These are phyloP conservation scores for Closterium sp. DNA, from an alignment of 139 green algal genomes.

Conservation along the genomic window DNA sequence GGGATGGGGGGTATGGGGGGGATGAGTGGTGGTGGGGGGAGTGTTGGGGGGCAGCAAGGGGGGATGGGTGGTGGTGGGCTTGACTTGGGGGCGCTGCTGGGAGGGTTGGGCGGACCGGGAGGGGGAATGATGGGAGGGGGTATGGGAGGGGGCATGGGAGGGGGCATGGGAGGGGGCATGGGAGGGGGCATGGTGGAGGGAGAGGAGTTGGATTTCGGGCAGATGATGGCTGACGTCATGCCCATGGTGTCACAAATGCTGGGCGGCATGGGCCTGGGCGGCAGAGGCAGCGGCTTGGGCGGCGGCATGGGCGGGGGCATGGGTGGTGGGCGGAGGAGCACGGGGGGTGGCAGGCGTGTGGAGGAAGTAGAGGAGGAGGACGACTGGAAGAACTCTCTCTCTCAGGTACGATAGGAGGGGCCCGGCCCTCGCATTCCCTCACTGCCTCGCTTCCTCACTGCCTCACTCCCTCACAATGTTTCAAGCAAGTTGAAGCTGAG, in stretches of 20 bases:
- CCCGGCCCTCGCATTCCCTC: background rate
- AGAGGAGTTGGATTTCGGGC: background rate
- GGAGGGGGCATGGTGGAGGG: background rate
- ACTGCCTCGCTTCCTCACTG: no score
- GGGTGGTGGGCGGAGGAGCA: background rate
- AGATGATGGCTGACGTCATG: background rate
- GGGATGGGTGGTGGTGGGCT: background rate
- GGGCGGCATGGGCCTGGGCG: background rate
- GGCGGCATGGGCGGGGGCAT: background rate
- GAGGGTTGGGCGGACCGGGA: background rate
- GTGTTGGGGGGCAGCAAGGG: no score
- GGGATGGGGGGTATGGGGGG: background rate
- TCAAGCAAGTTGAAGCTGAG: no score
- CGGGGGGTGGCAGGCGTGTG: background rate
- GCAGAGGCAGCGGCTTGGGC: background rate
- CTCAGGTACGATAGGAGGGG: background rate
- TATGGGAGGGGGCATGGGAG: no score
- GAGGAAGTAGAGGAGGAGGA: background rate
- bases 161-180: no score
- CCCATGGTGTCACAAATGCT: background rate
- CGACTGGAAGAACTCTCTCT: background rate
- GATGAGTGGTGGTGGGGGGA: no score
- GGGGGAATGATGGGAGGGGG: background rate
- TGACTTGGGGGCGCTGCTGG: background rate
- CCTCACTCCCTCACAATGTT: no score